Evolutionary conservation across 495 filamentous ascomycete species (phyloP).

Genomic region (Trichoderma parareesei): DNA sequence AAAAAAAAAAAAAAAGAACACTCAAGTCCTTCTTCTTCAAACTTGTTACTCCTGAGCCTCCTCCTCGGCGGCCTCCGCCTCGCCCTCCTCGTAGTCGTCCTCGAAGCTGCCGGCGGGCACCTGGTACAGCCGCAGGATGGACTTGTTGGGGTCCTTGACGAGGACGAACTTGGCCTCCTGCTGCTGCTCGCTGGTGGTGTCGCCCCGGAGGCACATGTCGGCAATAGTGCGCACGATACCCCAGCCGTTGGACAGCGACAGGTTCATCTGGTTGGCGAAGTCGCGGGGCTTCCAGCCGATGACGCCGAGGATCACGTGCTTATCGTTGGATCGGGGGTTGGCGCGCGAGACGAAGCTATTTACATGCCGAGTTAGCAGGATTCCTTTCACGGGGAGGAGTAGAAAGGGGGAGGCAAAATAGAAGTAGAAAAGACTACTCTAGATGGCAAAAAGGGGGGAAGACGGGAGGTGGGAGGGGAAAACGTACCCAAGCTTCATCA

Average conservation of each 20-base stretch:
- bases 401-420: conserved; percentile 19
- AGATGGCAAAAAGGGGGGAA: conserved; percentile 11
- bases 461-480: neutral
- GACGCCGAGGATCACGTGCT: conserved; percentile 91
- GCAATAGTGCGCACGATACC: conserved; percentile 96
- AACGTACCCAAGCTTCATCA: conserved; percentile 90
- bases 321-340: conserved; percentile 80
- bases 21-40: neutral
- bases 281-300: conserved; percentile 95
- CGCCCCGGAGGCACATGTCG: conserved; percentile 72
- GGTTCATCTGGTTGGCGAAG: conserved; percentile 95
- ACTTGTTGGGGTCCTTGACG: conserved; percentile 91
- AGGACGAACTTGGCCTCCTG: conserved; percentile 62
- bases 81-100: conserved; percentile 38
- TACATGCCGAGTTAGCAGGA: no score
- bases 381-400: neutral
- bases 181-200: conserved; percentile 12
- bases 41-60: conserved; percentile 9
- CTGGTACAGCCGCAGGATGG: conserved; percentile 83
- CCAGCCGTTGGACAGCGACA: conserved; percentile 95
- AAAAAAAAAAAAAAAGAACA: neutral
- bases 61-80: conserved; percentile 25
- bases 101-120: conserved; percentile 84
- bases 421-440: no score
- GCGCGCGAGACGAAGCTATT: conserved; percentile 82